Percentiles rank a stretch among this genome's conserved stretches.
Conservation (phyloP, 371 early-diverging fungal genomes). For the Blakeslea trispora region DNA sequence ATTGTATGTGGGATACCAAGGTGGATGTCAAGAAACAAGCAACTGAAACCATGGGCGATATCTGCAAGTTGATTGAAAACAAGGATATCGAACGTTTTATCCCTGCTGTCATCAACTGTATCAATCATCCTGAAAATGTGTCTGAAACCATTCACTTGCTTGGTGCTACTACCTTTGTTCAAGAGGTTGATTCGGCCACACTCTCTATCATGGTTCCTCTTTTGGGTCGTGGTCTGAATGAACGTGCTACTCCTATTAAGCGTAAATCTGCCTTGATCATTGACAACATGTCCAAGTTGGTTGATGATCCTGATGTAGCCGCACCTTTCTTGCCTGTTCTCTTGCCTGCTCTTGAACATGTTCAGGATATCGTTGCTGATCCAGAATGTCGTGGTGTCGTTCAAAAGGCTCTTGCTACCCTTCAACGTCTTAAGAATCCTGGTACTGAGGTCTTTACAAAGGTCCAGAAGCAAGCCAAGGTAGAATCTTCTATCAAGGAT, state of each 20-base stretch:
- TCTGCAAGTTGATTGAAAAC: slow-evolving; percentile 61
- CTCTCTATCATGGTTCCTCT: slow-evolving; percentile 84
- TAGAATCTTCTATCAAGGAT: slow-evolving; percentile 40
- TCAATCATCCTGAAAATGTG: slow-evolving; percentile 68
- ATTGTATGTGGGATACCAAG: slow-evolving; percentile 77
- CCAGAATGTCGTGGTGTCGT: slow-evolving; percentile 79
- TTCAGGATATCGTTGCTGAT: slow-evolving; percentile 77
- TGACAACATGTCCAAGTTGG: slow-evolving; percentile 86
- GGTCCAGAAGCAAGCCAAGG: slow-evolving; percentile 49
- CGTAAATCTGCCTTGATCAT: slow-evolving; percentile 85
- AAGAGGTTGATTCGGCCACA: slow-evolving; percentile 77
- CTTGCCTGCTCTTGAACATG: slow-evolving; percentile 75
- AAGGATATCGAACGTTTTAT: slow-evolving; percentile 69
- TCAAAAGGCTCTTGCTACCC: slow-evolving; percentile 50
- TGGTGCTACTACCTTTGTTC: slow-evolving; percentile 79
- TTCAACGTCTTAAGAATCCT: slow-evolving; percentile 41
- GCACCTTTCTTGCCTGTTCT: slow-evolving; percentile 82
- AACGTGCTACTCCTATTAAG: slow-evolving; percentile 63
- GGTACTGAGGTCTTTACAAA: slow-evolving; percentile 38
- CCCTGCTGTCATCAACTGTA: slow-evolving; percentile 63
- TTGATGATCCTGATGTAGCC: slow-evolving; percentile 77
- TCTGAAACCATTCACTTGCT: slow-evolving; percentile 67
- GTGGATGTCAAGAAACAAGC: slow-evolving; percentile 59
- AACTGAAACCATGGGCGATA: slow-evolving; percentile 53
- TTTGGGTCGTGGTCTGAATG: slow-evolving; percentile 74